Percentiles rank a stretch among this genome's conserved stretches.
phyloP scores from a whole-genome alignment of 768 basidiomycete genomes.

The Phanerochaete carnosa region DNA sequence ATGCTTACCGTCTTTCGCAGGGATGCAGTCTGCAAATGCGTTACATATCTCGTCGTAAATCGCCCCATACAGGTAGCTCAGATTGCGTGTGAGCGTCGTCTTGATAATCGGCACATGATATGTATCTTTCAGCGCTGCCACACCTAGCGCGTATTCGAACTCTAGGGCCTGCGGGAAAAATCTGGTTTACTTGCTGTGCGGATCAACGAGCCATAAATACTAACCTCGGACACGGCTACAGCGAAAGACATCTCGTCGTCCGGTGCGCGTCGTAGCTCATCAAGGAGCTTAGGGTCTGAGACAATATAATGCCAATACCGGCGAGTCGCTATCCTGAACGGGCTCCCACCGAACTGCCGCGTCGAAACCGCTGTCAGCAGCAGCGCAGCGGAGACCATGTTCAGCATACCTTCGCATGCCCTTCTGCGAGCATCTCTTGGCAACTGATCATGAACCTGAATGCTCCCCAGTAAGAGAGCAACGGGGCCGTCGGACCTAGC shows the following conservation, averaged over 20 bases:
- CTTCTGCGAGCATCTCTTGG: too few relatives aligned
- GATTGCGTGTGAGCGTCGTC: neutral
- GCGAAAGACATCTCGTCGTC: slow-evolving; percentile 36
- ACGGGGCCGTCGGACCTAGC: neutral
- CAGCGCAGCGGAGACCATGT: neutral
- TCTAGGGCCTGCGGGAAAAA: slow-evolving; percentile 11
- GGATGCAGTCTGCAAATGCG: slow-evolving; percentile 16
- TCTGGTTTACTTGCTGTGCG: slow-evolving; percentile 47
- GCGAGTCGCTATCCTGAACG: slow-evolving; percentile 43
- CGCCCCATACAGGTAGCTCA: slow-evolving; percentile 12
- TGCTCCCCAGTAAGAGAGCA: neutral
- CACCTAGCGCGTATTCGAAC: slow-evolving; percentile 1
- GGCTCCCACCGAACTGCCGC: slow-evolving; percentile 6
- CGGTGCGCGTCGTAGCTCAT: slow-evolving; percentile 38
- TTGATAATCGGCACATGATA: slow-evolving; percentile 8
- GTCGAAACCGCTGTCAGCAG: neutral
- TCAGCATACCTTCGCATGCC: neutral
- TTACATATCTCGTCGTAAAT: slow-evolving; percentile 18
- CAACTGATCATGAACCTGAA: neutral
- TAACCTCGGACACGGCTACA: slow-evolving; percentile 25
- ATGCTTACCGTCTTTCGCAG: slow-evolving; percentile 11
- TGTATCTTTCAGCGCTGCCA: neutral
- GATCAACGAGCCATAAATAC: slow-evolving; percentile 34
- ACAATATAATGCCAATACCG: slow-evolving; percentile 50
- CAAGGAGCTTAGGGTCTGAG: slow-evolving; percentile 25